These are phyloP conservation scores for Akanthomyces muscarius DNA, from an alignment of 2,329 filamentous ascomycete genomes.

Conservation along the genomic window DNA sequence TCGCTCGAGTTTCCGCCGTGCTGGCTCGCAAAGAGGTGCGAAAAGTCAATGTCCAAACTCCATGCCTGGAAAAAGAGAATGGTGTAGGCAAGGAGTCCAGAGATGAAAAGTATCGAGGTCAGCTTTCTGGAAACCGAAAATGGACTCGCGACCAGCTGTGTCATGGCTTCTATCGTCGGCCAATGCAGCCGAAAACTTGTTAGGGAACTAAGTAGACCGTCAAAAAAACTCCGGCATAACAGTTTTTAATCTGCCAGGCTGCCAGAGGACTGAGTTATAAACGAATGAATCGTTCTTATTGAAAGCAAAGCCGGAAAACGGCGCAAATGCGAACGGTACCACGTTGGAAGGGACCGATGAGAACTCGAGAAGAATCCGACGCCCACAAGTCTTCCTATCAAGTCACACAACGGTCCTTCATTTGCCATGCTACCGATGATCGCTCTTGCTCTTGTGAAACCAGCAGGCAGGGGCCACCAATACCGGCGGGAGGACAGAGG, in stretches of 20 bases:
- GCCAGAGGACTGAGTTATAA: not conserved
- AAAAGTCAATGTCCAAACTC: not conserved
- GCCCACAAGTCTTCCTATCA: not conserved
- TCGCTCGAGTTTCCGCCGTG: not conserved
- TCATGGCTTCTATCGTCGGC: not conserved
- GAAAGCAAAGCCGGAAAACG: not conserved
- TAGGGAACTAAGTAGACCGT: not conserved
- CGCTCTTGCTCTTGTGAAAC: not conserved
- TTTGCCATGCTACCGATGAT: not conserved
- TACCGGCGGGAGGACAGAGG: not conserved
- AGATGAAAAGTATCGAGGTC: not conserved
- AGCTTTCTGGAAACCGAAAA: slow-evolving; percentile 3
- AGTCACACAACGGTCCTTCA: not conserved
- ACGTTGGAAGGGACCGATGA: not conserved
- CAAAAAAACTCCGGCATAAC: not conserved
- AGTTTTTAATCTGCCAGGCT: not conserved
- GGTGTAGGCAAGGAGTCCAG: not conserved
- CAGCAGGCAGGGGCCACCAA: not conserved
- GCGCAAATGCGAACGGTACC: not conserved
- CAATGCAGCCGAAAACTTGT: not conserved
- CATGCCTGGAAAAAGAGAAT: not conserved
- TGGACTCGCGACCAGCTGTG: slow-evolving; percentile 1
- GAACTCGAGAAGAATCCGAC: not conserved
- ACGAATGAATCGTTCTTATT: not conserved
- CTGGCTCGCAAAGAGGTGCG: not conserved